A percentile compares a stretch with the other conserved stretches of the same genome.
phyloP scores from a whole-genome alignment of 2,329 filamentous ascomycete species.

The Trichoderma atroviride region DNA sequence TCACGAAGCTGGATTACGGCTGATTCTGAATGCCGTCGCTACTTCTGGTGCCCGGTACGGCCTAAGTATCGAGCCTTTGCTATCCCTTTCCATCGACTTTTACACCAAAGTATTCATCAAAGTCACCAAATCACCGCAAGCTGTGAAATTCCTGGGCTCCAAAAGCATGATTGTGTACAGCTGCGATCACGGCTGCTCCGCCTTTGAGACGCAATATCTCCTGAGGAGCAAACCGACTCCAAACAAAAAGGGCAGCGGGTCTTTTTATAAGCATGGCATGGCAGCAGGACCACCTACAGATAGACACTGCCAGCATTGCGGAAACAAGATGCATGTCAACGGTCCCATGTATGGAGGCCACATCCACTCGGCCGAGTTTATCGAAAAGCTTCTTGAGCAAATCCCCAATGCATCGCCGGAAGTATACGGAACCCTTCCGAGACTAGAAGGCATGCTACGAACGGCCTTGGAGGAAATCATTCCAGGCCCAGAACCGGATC shows the following conservation, averaged over 20 bases:
- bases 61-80: slow-evolving; percentile 82
- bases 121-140: slow-evolving; percentile 74
- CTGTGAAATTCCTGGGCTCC: slow-evolving; percentile 86
- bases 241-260: slow-evolving; percentile 70
- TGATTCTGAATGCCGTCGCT: slow-evolving; percentile 83
- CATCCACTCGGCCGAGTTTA: slow-evolving; percentile 81
- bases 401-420: slow-evolving; percentile 67
- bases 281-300: slow-evolving; percentile 69
- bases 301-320: slow-evolving; percentile 78
- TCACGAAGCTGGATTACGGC: slow-evolving; percentile 84
- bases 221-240: slow-evolving; percentile 66
- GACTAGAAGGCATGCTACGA: slow-evolving; percentile 89
- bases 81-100: slow-evolving; percentile 95
- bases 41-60: slow-evolving; percentile 83
- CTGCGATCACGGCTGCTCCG: slow-evolving; percentile 88
- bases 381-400: slow-evolving; percentile 74
- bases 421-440: slow-evolving; percentile 76
- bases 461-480: slow-evolving; percentile 79
- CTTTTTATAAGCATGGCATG: slow-evolving; percentile 78
- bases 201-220: slow-evolving; percentile 82
- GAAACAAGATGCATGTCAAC: slow-evolving; percentile 79
- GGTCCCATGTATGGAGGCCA: slow-evolving; percentile 96
- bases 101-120: slow-evolving; percentile 89
- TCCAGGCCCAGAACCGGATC: slow-evolving; percentile 41
- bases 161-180: slow-evolving; percentile 94